Base-by-base conservation (phyloP, 177 flowering plant genomes). In the Telopea speciosissima region DNA sequence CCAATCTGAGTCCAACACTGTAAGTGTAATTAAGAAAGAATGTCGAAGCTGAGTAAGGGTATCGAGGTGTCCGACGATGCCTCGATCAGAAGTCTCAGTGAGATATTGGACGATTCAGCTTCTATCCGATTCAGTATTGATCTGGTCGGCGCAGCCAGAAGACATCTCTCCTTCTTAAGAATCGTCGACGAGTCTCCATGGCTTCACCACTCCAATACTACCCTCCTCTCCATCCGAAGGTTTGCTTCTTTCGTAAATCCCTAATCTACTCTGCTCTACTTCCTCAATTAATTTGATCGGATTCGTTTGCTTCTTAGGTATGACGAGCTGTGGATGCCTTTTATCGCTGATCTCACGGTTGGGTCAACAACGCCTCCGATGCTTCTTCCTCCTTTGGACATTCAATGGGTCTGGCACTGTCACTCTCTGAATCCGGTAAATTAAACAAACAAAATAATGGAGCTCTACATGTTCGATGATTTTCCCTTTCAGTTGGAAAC, bases 321-420 rank as follows among this genome's bases (percentile, higher is more conserved):
- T 72, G 87, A 89, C 63, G 86, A 88, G 83, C 83, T 92, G 5
- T 95, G 99, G 99, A 87, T 92, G 99, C 99, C 99, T 45, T 82
- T 92, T 81, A 78, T 92, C 65, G 81, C 87, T 71, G 91, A 90
- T 73, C 81, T 86, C 9, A 73, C 78, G 44, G 80, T 66, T 28
- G 85, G 82, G 26, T 67, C 79, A 13, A 58, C 79, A 13, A 58
- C 70, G 3, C 79, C 87, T 49, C 92, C 91, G 6, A 75, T 86
- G 85, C 40, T 95, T 77, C 83, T 88, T 67, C 99, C 99, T 59
- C 99, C 99, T 24, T 16, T 95, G 21, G 97, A 95, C 74, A 58
- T 95, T 61, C 90, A 92, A 72, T 95, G 97, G 96, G 92, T 95
- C 76, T 95, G 99, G 99, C 85, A 73, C 76, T 92, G 97, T 76